Conservation (phyloP, 129 eudicot species). For the Flaveria ramosissima region DNA sequence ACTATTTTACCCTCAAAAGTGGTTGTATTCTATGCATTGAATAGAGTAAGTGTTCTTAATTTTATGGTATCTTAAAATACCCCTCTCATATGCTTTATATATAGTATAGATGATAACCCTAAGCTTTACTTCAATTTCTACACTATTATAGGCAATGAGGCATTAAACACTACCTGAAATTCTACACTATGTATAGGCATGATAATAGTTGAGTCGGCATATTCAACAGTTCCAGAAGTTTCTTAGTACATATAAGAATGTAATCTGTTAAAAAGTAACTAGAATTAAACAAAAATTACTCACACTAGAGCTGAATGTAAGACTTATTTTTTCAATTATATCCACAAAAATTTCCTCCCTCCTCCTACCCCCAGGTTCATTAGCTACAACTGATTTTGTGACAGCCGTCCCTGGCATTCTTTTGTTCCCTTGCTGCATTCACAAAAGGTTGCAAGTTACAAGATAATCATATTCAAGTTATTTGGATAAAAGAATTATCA, state of each 20-base stretch:
- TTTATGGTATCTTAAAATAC: no score
- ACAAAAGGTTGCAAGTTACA: conserved; percentile 25
- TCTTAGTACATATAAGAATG: not conserved
- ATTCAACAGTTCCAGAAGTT: not conserved
- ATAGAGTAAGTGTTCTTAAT: no score
- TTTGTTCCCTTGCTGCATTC: conserved; percentile 85
- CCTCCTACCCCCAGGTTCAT: conserved; percentile 92
- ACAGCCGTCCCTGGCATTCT: conserved; percentile 99
- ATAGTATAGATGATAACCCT: not conserved
- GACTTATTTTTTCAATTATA: conserved; percentile 93
- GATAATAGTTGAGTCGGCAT: conserved; percentile 6
- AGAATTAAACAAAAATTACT: conserved; percentile 36
- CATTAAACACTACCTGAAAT: not conserved
- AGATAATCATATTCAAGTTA: conserved; percentile 18
- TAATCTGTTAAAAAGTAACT: not conserved
- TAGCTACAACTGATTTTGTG: conserved; percentile 94
- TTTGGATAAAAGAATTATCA: not conserved
- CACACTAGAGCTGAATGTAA: conserved; percentile 97
- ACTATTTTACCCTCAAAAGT: no score
- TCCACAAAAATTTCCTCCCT: conserved; percentile 99
- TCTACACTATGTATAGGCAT: not conserved
- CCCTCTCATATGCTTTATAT: no score
- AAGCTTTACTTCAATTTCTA: not conserved
- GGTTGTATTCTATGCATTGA: no score
- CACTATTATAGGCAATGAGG: not conserved